A percentile compares a stretch with the other conserved stretches of the same genome.
Evolutionary conservation across 2,329 filamentous ascomycete species (phyloP).

Genomic region (Sarocladiaceae sp.): DNA sequence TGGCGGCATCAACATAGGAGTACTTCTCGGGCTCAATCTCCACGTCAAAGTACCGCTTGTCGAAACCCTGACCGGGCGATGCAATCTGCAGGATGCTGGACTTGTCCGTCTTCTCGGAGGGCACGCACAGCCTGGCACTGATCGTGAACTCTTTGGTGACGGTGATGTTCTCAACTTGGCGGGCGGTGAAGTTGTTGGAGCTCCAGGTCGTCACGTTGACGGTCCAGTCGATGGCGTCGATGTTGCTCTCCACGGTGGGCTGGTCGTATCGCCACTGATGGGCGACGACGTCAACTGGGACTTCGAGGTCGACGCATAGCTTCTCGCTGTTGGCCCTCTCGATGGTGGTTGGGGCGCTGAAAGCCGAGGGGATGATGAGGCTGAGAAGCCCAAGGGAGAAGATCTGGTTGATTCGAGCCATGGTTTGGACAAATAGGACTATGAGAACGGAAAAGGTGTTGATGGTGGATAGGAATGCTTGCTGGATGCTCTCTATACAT

Average conservation of each 20-base stretch:
- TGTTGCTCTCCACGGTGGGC: constrained; percentile 5
- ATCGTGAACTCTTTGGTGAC: constrained; percentile 1
- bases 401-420: no score
- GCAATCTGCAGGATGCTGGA: constrained; percentile 6
- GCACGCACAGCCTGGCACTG: constrained; percentile 4
- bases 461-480: no score
- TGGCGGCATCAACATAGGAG: constrained; percentile 2
- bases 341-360: no score
- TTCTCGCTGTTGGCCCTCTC: no score
- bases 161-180: not conserved
- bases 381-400: no score
- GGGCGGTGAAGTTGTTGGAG: not conserved
- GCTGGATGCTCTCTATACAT: no score
- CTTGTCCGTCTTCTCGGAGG: not conserved
- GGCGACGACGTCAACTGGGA: not conserved
- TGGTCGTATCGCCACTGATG: constrained; percentile 2
- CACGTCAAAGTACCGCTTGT: constrained; percentile 7
- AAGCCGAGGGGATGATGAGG: no score
- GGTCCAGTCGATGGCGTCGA: constrained; percentile 8
- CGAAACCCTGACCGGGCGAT: not conserved
- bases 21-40: constrained; percentile 3
- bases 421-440: no score
- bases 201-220: constrained; percentile 1
- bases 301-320: not conserved
- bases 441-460: no score